Conservation (phyloP, 306 rosid species). For the Dicorynia guianensis region DNA sequence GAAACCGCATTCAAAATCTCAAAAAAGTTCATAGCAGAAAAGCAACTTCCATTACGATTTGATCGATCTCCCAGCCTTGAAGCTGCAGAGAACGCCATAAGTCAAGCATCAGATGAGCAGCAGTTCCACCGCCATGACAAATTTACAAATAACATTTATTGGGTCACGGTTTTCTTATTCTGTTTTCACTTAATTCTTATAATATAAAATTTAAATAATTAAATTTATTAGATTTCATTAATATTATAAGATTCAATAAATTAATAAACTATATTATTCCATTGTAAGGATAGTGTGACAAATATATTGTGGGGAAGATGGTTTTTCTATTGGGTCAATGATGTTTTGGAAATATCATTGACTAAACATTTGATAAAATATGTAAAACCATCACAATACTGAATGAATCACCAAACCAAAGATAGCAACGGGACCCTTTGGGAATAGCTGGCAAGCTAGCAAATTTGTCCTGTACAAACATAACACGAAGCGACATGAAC, state of each 20-base stretch:
- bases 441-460: slow-evolving; percentile 93
- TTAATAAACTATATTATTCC: no score
- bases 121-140: slow-evolving; percentile 93
- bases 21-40: slow-evolving; percentile 32
- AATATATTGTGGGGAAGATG: no score
- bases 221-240: no score
- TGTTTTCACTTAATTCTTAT: no score
- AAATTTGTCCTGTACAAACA: slow-evolving; percentile 75
- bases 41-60: slow-evolving; percentile 60
- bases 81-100: slow-evolving; percentile 91
- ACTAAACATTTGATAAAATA: slow-evolving; percentile 26
- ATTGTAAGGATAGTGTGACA: no score
- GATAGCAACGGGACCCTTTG: slow-evolving; percentile 88
- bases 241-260: no score
- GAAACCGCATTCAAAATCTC: slow-evolving; percentile 22
- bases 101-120: slow-evolving; percentile 89
- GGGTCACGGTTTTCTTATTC: no score
- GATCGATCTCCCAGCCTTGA: slow-evolving; percentile 96
- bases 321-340: neutral
- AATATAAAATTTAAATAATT: no score
- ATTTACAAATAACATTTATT: slow-evolving; percentile 28
- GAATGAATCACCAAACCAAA: slow-evolving; percentile 82
- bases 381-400: slow-evolving; percentile 8
- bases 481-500: slow-evolving; percentile 15
- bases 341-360: slow-evolving; percentile 29